Base-by-base conservation (phyloP, 108 stramenopile genomes). In the Nitzschia sp. region DNA sequence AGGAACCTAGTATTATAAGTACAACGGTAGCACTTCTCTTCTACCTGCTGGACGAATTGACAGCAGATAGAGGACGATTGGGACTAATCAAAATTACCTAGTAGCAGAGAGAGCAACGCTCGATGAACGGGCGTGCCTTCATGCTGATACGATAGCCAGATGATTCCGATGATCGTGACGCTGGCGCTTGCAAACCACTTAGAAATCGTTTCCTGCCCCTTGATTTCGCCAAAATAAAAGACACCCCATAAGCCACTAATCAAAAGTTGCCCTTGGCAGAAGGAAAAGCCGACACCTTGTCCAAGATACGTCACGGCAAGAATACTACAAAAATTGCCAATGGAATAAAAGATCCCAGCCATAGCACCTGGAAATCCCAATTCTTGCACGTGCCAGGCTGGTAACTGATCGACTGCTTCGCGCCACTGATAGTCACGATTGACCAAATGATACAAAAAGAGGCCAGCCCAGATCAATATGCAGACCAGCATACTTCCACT, bases 251-350 rank as follows among this genome's bases (percentile, higher is more conserved):
- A 58, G 0, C 90, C 90, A 60, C 66, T 69, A 0, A 81, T 53
- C 9, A 85, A 53, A 22, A 80, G 71, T 41, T 72, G 66, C 2
- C 57, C 72, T 45, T 75, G 81, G 23, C 70, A 58, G 36, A 79
- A 50, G 30, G 53, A 80, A 68, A 85, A 88, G 0, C 90, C 90
- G 30, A 91, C 87, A 27, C 83, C 85, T 66, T 91, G 82, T 0
- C 87, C 90, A 8, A 91, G 71, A 60, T 82, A 72, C 44, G 77
- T 53, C 2, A 88, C 86, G 19, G 90, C 77, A 3, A 91, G 46
- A 53, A 91, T 91, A 41, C 67, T 68, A 36, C 83, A 75, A 45
- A 91, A 80, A 48, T 91, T 91, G 30, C 87, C 90, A 58, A 91
- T 63, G 38, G 74, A 77, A 71, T 82, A 89, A 15, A 89, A 70